Base-by-base conservation (phyloP, 2,329 filamentous ascomycete genomes). In the Colletotrichum liaoningense region DNA sequence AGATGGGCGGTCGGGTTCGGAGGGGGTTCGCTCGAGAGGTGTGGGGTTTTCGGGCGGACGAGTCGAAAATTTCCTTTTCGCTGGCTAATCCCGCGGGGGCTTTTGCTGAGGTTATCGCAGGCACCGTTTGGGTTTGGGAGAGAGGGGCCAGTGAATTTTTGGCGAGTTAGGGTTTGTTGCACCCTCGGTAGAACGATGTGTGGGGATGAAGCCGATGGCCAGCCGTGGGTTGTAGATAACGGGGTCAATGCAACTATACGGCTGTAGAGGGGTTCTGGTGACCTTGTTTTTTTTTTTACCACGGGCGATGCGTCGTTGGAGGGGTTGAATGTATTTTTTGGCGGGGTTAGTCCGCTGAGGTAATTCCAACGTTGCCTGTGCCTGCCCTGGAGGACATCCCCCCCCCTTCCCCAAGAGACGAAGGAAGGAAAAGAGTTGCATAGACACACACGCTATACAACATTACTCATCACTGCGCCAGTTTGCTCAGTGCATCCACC, bases 141-240 rank as follows among this genome's bases (percentile, higher is more conserved):
- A 42, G 38, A 42, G 38, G 38, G 38, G 38, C 38, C 38, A 66
- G 26, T 28, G 54, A n/a, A 58, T 67, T 79, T 80, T 80, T 77
- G 76, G 75, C 79, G 79, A 76, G 77, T 80, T 80, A 80, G 79
- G 79, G 79, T 75, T 80, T 63, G 57, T 60, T 60, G 57, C 57
- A 30, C 52, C 52, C 35, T 26, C 67, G 35, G n/a, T 69, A 58
- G 63, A 59, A 26, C 49, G 52, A 65, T 69, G 30, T 65, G 49
- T 33, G 30, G 38, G 38, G 16, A n/a, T 35, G 33, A 35, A 35
- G 33, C 33, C 33, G 33, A 12, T 52, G n/a, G 12, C 2, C 6
- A 24, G 30, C 55, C 55, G 30, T 7, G 16, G 19, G 22, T 28
- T 8, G n/a, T 19, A 30, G 5, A 22, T n/a, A 24, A 11, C 57